Evolutionary conservation across 345 rosid species (phyloP).

Genomic region (Eucalyptus globulus): DNA sequence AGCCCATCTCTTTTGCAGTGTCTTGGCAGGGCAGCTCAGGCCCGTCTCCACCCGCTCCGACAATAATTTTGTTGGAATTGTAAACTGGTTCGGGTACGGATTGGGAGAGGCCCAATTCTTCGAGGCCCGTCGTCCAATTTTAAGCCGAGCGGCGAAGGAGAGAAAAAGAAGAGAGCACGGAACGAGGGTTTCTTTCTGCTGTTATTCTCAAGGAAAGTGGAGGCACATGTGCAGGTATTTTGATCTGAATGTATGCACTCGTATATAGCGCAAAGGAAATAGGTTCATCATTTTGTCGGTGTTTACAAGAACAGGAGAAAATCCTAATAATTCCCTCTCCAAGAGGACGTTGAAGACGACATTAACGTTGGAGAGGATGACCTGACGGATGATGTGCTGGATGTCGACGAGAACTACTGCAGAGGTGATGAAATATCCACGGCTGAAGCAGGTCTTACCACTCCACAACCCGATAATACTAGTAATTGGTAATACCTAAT

Average conservation of each 20-base stretch:
- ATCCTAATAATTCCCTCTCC: not conserved
- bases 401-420: constrained; percentile 40
- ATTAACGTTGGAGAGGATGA: constrained; percentile 86
- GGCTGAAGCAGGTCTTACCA: constrained; percentile 10
- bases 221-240: not conserved
- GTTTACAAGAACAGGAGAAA: not conserved
- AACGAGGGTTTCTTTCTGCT: not conserved
- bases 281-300: not conserved
- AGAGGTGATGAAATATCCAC: constrained; percentile 37
- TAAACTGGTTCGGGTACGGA: too few species aligned
- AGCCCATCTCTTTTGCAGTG: too few species aligned
- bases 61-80: too few species aligned
- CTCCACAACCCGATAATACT: constrained; percentile 3
- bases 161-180: too few species aligned
- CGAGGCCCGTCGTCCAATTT: too few species aligned
- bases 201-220: not conserved
- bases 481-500: not conserved
- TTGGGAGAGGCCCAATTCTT: too few species aligned
- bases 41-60: too few species aligned
- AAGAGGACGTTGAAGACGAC: constrained; percentile 68
- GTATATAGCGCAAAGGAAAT: not conserved
- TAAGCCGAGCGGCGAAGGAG: too few species aligned
- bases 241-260: not conserved
- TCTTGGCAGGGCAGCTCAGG: too few species aligned
- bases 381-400: constrained; percentile 68